Percentiles rank a stretch among this genome's conserved stretches.
Conservation (phyloP, 768 basidiomycete species). For the Grammothele lineata region DNA sequence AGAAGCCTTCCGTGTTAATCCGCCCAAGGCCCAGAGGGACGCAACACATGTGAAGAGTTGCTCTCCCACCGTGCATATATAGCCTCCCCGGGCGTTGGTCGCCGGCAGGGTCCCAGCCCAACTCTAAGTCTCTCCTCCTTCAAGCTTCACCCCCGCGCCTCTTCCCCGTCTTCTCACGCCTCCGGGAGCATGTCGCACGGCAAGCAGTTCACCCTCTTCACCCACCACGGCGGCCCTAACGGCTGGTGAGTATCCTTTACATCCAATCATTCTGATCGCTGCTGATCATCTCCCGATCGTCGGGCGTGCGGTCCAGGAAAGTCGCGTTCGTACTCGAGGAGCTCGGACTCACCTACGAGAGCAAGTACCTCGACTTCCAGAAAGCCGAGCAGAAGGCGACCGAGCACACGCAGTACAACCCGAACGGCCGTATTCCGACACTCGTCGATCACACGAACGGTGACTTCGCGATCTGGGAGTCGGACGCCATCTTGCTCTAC, state of each 20-base stretch:
- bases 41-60: too few relatives aligned
- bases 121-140: too few relatives aligned
- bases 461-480: constrained; percentile 33
- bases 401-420: constrained; percentile 25
- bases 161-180: neutral
- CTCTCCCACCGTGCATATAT: too few relatives aligned
- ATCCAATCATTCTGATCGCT: neutral
- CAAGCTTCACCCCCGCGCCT: too few relatives aligned
- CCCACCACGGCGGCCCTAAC: constrained; percentile 21
- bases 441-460: constrained; percentile 30
- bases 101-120: too few relatives aligned
- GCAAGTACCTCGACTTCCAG: constrained; percentile 21
- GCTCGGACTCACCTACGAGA: constrained; percentile 26
- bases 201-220: constrained; percentile 27
- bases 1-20: too few relatives aligned
- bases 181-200: constrained; percentile 25
- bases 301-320: constrained; percentile 13
- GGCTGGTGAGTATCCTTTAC: constrained; percentile 17
- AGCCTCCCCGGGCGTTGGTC: too few relatives aligned
- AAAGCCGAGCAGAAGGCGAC: constrained; percentile 24
- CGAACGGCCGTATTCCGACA: constrained; percentile 34
- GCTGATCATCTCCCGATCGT: neutral
- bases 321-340: constrained; percentile 24
- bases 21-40: too few relatives aligned
- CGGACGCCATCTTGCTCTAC: constrained; percentile 40